Conservation (phyloP, 2,329 filamentous ascomycete genomes). For the Westerdykella sp. region DNA sequence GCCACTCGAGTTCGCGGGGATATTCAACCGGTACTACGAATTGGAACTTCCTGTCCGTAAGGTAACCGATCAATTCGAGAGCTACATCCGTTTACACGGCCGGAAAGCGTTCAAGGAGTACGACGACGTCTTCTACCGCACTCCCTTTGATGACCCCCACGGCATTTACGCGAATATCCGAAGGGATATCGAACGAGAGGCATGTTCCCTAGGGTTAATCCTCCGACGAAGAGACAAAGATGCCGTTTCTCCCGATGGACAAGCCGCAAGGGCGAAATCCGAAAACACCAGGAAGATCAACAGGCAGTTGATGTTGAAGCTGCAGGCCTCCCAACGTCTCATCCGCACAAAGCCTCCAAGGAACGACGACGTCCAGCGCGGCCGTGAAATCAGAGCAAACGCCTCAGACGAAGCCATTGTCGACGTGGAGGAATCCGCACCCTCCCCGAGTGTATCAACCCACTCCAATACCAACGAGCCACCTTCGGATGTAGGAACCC, state of each 20-base stretch:
- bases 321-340: too few species aligned
- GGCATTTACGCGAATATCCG: background rate
- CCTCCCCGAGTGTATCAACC: too few species aligned
- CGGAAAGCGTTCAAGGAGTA: background rate
- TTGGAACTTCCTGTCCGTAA: background rate
- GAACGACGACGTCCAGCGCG: too few species aligned
- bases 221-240: background rate
- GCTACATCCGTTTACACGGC: background rate
- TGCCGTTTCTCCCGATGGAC: background rate
- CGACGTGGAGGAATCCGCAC: too few species aligned
- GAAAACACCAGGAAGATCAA: background rate
- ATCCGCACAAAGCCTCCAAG: too few species aligned
- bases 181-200: background rate
- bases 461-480: too few species aligned
- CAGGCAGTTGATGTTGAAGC: too few species aligned
- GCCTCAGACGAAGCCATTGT: too few species aligned
- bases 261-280: background rate
- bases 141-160: background rate
- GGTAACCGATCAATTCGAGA: background rate
- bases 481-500: too few species aligned
- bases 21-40: background rate
- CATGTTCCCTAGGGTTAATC: background rate
- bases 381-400: too few species aligned
- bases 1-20: background rate
- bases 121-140: background rate